These are phyloP conservation scores for Mycena polygramma DNA, from an alignment of 768 basidiomycete genomes.

Conservation along the genomic window DNA sequence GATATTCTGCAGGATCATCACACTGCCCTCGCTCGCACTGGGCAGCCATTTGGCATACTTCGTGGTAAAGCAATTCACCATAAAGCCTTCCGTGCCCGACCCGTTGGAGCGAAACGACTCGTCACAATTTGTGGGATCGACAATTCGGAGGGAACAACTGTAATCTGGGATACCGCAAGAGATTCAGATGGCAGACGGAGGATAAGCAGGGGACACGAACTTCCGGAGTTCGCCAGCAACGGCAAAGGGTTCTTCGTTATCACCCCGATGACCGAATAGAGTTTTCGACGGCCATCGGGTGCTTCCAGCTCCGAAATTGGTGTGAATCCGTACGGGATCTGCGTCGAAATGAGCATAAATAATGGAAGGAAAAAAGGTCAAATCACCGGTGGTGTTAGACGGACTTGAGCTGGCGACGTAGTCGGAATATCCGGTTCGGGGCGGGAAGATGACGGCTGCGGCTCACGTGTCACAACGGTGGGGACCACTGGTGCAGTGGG, in stretches of 20 bases:
- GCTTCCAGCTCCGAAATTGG: constrained; percentile 1
- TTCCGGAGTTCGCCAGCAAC: not conserved
- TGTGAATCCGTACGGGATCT: constrained; percentile 17
- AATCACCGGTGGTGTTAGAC: not conserved
- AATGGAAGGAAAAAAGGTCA: not conserved
- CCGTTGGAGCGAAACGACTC: constrained; percentile 38
- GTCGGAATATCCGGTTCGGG: not conserved
- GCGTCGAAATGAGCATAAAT: not conserved
- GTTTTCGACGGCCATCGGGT: no score
- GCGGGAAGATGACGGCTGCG: not conserved
- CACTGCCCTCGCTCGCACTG: constrained; percentile 57
- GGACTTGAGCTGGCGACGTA: not conserved
- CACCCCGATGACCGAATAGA: constrained; percentile 25
- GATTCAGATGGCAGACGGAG: no score
- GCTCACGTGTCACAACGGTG: not conserved
- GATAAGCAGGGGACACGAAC: no score
- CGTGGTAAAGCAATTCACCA: constrained; percentile 66
- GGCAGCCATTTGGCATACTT: constrained; percentile 65
- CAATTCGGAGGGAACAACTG: constrained; percentile 57
- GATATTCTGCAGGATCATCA: constrained; percentile 64
- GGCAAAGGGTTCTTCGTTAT: not conserved
- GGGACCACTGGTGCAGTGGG: not conserved
- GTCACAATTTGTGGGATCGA: constrained; percentile 65
- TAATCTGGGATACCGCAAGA: constrained; percentile 55
- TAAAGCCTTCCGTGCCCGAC: constrained; percentile 42